Percentiles rank a stretch among this genome's conserved stretches.
These are phyloP conservation scores for Multifurca ochricompacta DNA, from an alignment of 768 basidiomycete species.

Conservation along the genomic window DNA sequence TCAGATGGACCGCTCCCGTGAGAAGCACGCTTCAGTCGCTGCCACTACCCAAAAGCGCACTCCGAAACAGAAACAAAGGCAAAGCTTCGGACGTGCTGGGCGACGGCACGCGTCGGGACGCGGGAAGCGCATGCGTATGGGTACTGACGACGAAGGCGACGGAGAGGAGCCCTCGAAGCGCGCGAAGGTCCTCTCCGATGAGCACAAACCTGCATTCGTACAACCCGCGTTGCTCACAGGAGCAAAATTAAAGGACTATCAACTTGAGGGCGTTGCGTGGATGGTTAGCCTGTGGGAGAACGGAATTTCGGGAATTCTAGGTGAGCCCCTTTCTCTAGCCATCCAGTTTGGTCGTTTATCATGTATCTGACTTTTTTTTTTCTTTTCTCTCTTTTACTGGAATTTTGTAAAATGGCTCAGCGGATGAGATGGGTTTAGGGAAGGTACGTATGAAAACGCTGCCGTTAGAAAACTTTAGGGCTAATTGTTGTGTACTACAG, in stretches of 20 bases:
- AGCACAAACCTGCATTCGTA: conserved; percentile 32
- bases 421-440: conserved; percentile 94
- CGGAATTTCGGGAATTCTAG: conserved; percentile 73
- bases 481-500: conserved; percentile 33
- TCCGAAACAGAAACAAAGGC: not conserved
- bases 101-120: not conserved
- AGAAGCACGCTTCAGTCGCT: conserved; percentile 13
- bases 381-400: no score
- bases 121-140: conserved; percentile 13
- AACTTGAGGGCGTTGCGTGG: conserved; percentile 93
- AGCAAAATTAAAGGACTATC: conserved; percentile 79
- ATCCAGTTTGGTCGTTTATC: not conserved
- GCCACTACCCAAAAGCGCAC: conserved; percentile 17
- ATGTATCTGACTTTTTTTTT: no score
- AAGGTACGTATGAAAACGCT: conserved; percentile 43
- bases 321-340: conserved; percentile 29
- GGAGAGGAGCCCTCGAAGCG: conserved; percentile 22
- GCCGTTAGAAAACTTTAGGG: conserved; percentile 1
- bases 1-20: conserved; percentile 52
- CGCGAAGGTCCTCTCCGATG: conserved; percentile 12
- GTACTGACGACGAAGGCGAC: conserved; percentile 18
- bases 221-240: conserved; percentile 83
- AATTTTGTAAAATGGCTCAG: no score
- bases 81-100: not conserved
- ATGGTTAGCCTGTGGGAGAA: conserved; percentile 85